phyloP scores from a whole-genome alignment of 768 basidiomycete species.

The Mycena sanguinolenta region DNA sequence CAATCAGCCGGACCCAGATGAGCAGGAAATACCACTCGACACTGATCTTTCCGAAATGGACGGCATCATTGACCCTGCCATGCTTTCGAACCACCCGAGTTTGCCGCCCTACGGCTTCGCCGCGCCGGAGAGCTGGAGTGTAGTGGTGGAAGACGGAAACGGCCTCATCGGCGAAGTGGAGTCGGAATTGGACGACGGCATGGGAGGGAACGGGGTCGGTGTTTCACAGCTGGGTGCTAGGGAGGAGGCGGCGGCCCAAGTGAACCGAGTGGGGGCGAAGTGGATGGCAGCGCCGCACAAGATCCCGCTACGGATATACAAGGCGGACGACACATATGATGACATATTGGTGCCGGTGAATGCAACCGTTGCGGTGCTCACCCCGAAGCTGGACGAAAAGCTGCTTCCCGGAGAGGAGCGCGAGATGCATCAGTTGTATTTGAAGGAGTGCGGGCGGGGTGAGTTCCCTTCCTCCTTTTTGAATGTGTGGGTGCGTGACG shows the following conservation, averaged over 20 bases:
- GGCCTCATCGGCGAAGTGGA: too few relatives aligned
- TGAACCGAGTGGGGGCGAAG: slow-evolving; percentile 41
- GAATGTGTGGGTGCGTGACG: background rate
- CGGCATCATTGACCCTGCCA: slow-evolving; percentile 77
- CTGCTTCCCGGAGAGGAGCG: slow-evolving; percentile 49
- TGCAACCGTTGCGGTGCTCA: slow-evolving; percentile 57
- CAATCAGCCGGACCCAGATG: background rate
- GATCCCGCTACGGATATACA: slow-evolving; percentile 87
- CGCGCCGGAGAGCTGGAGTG: slow-evolving; percentile 49
- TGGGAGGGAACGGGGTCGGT: slow-evolving; percentile 79
- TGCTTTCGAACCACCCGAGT: slow-evolving; percentile 48
- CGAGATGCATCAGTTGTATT: slow-evolving; percentile 77
- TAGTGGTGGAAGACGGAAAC: slow-evolving; percentile 9
- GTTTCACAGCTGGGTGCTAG: slow-evolving; percentile 52
- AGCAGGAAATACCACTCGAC: background rate
- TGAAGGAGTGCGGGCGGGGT: slow-evolving; percentile 86
- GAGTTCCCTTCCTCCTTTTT: slow-evolving; percentile 38
- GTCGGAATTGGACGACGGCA: too few relatives aligned
- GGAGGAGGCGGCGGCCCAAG: slow-evolving; percentile 37
- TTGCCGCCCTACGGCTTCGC: slow-evolving; percentile 55
- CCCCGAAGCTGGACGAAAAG: slow-evolving; percentile 36
- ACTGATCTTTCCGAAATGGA: slow-evolving; percentile 40
- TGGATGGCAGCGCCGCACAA: slow-evolving; percentile 51
- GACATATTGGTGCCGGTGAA: slow-evolving; percentile 67
- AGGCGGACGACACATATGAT: slow-evolving; percentile 78